Evolutionary conservation across 139 green algal species (phyloP).

Genomic region (Micractinium conductrix): DNA sequence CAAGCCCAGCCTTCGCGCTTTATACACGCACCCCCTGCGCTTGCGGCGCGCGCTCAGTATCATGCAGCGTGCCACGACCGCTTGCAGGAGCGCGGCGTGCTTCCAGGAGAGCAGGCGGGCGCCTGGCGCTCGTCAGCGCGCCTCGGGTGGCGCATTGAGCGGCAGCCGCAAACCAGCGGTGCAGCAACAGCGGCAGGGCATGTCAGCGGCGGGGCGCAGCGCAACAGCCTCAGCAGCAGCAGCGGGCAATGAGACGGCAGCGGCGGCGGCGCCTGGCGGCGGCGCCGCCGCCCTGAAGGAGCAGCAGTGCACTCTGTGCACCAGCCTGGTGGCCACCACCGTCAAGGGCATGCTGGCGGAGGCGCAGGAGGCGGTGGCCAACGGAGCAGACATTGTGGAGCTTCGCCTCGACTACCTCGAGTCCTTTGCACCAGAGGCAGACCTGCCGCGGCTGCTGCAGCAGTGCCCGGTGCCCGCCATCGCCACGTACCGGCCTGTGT

Average conservation of each 20-base stretch:
- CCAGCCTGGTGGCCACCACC: conserved; percentile 72
- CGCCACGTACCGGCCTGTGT: conserved; percentile 86
- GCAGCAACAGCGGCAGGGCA: no score
- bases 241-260: no score
- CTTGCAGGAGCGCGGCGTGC: not conserved
- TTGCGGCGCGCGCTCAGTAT: not conserved
- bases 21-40: not conserved
- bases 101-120: not conserved
- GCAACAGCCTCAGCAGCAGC: no score
- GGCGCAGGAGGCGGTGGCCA: conserved; percentile 65
- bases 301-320: conserved; percentile 61
- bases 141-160: no score
- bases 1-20: no score
- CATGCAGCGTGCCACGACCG: not conserved
- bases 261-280: no score
- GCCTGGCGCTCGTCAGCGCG: not conserved
- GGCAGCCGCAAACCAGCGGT: no score
- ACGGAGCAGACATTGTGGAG: conserved; percentile 86
- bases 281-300: not conserved
- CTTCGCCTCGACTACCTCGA: conserved; percentile 88
- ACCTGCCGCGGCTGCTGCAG: conserved; percentile 72
- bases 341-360: conserved; percentile 71
- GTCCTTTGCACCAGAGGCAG: conserved; percentile 40
- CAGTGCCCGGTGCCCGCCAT: conserved; percentile 76
- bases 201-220: no score